A percentile compares a stretch with the other conserved stretches of the same genome.
phyloP scores from a whole-genome alignment of 2,329 filamentous ascomycete genomes.

The Pestalotiopsis sp. region DNA sequence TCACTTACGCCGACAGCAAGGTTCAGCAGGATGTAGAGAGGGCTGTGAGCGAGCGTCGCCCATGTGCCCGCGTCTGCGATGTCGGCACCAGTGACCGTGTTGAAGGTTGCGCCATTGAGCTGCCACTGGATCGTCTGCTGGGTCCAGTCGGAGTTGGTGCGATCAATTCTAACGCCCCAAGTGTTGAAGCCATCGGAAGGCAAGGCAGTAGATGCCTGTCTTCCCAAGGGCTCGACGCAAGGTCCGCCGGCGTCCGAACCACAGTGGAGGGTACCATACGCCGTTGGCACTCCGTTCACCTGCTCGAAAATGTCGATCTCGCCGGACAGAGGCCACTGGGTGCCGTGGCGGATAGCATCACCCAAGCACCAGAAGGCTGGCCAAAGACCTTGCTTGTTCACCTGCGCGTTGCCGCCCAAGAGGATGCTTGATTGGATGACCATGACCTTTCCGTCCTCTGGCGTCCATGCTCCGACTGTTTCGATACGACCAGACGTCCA shows the following conservation, averaged over 20 bases:
- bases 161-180: constrained; percentile 52
- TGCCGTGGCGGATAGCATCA: constrained; percentile 47
- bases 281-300: constrained; percentile 47
- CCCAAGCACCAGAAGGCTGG: constrained; percentile 58
- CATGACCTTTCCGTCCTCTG: constrained; percentile 41
- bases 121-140: constrained; percentile 52
- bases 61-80: constrained; percentile 45
- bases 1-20: constrained; percentile 49
- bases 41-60: constrained; percentile 44
- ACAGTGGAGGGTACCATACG: constrained; percentile 53
- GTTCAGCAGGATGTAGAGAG: constrained; percentile 50
- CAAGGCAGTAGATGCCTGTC: constrained; percentile 38
- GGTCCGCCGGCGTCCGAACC: constrained; percentile 43
- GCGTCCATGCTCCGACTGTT: constrained; percentile 48
- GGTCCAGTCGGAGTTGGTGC: constrained; percentile 44
- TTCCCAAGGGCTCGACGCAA: constrained; percentile 51
- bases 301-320: constrained; percentile 56
- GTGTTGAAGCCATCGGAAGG: constrained; percentile 50
- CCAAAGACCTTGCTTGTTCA: constrained; percentile 52
- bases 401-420: constrained; percentile 41
- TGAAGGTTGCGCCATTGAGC: constrained; percentile 46
- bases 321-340: constrained; percentile 50
- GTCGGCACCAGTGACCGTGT: constrained; percentile 43
- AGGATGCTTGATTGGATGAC: constrained; percentile 48
- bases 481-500: constrained; percentile 57